phyloP scores from a whole-genome alignment of 768 basidiomycete species.

The Infundibulicybe gibba region DNA sequence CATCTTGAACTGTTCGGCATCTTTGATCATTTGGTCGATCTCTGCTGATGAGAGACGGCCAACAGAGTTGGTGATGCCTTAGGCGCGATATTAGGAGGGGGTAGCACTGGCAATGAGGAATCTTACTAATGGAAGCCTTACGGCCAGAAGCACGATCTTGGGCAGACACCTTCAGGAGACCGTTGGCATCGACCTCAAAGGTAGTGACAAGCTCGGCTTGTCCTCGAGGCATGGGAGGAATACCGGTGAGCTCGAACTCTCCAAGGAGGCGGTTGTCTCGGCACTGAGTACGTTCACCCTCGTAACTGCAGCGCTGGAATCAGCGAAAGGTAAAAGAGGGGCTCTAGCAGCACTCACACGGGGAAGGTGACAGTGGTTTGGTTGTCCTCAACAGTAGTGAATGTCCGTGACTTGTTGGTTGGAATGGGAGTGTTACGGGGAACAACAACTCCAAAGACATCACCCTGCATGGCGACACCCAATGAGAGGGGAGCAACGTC shows the following conservation, averaged over 20 bases:
- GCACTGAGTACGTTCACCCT: conserved; percentile 99
- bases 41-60: conserved; percentile 96
- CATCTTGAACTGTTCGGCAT: conserved; percentile 95
- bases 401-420: conserved; percentile 97
- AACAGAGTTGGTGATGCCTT: conserved; percentile 97
- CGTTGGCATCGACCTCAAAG: conserved; percentile 99
- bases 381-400: conserved; percentile 99
- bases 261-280: conserved; percentile 98
- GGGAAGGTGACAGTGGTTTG: conserved; percentile 99
- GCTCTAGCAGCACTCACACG: conserved; percentile 51
- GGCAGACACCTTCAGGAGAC: conserved; percentile 98
- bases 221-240: conserved; percentile 98
- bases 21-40: conserved; percentile 99
- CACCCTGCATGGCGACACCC: conserved; percentile 99
- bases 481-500: conserved; percentile 98
- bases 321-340: conserved; percentile 4
- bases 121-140: conserved; percentile 94
- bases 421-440: conserved; percentile 99
- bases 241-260: conserved; percentile 98
- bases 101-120: neutral
- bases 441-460: conserved; percentile 99
- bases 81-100: conserved; percentile 7
- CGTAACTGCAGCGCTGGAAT: conserved; percentile 54
- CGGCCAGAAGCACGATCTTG: conserved; percentile 98
- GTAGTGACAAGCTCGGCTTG: conserved; percentile 99